Evolutionary conservation across 768 basidiomycete genomes (phyloP).

Genomic region (Sarcodon sp.): DNA sequence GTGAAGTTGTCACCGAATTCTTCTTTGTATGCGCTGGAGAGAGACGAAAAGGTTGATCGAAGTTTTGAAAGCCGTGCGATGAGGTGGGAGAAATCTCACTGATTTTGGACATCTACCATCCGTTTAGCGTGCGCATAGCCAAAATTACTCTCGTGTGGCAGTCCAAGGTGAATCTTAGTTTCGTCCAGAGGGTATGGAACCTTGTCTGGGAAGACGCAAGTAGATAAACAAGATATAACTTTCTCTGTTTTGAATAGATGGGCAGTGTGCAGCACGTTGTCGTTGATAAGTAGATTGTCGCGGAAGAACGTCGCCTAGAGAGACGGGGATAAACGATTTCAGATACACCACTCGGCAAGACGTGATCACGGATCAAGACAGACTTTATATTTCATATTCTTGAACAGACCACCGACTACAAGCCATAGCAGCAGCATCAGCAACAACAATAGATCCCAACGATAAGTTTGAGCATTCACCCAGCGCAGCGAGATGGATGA

Average conservation of each 20-base stretch:
- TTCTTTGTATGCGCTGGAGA: constrained; percentile 80
- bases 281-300: constrained; percentile 92
- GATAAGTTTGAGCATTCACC: constrained; percentile 31
- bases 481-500: constrained; percentile 91
- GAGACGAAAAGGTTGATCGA: too few relatives aligned
- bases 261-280: constrained; percentile 76
- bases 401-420: constrained; percentile 89
- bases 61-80: not conserved
- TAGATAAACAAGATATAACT: constrained; percentile 90
- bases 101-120: constrained; percentile 92
- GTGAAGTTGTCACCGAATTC: constrained; percentile 93
- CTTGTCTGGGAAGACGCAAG: constrained; percentile 95
- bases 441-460: not conserved
- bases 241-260: constrained; percentile 56
- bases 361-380: constrained; percentile 2
- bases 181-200: constrained; percentile 90
- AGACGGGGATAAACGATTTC: not conserved
- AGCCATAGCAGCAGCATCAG: not conserved
- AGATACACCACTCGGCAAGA: not conserved
- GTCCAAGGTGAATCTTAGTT: constrained; percentile 83
- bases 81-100: constrained; percentile 32
- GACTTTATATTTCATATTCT: constrained; percentile 91
- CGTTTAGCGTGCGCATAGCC: constrained; percentile 96
- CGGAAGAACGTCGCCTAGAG: constrained; percentile 78
- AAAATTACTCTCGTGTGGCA: constrained; percentile 91